phyloP scores from a whole-genome alignment of 352 stramenopile species.

The Pythium rishiriense region DNA sequence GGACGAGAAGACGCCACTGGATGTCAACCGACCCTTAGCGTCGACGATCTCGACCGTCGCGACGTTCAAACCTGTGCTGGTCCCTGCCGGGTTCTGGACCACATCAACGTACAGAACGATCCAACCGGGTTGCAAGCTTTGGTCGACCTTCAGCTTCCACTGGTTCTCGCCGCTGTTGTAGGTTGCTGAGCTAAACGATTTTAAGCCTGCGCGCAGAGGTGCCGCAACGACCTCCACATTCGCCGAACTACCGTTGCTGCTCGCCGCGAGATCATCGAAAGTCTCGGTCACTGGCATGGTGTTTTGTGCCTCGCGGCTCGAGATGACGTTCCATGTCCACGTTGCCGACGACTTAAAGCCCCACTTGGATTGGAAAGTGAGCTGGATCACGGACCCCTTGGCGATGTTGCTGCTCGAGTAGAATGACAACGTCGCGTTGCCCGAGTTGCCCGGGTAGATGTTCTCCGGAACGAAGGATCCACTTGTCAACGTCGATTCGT shows the following conservation, averaged over 20 bases:
- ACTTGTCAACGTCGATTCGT: conserved; percentile 52
- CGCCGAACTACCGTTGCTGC: neutral
- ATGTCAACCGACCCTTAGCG: conserved; percentile 50
- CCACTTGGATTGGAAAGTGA: conserved; percentile 69
- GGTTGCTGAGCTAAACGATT: conserved; percentile 6
- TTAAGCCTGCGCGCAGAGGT: conserved; percentile 5
- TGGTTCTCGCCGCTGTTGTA: conserved; percentile 41
- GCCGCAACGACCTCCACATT: neutral
- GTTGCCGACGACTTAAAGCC: conserved; percentile 45
- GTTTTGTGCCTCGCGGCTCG: conserved; percentile 4
- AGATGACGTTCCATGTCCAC: conserved; percentile 55
- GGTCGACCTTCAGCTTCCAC: conserved; percentile 56
- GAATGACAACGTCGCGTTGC: conserved; percentile 76
- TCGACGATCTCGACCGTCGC: conserved; percentile 59
- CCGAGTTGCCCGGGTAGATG: conserved; percentile 80
- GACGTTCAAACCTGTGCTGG: conserved; percentile 71
- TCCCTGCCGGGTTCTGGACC: conserved; percentile 73
- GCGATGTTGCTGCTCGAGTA: conserved; percentile 68
- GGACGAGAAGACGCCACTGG: conserved; percentile 59
- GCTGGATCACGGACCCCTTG: conserved; percentile 43
- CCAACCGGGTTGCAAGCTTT: conserved; percentile 68
- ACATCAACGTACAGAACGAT: conserved; percentile 61
- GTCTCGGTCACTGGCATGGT: neutral
- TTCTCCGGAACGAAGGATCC: conserved; percentile 82
- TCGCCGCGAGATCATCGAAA: neutral